phyloP scores from a whole-genome alignment of 768 basidiomycete species.

The Agaricus blazei region DNA sequence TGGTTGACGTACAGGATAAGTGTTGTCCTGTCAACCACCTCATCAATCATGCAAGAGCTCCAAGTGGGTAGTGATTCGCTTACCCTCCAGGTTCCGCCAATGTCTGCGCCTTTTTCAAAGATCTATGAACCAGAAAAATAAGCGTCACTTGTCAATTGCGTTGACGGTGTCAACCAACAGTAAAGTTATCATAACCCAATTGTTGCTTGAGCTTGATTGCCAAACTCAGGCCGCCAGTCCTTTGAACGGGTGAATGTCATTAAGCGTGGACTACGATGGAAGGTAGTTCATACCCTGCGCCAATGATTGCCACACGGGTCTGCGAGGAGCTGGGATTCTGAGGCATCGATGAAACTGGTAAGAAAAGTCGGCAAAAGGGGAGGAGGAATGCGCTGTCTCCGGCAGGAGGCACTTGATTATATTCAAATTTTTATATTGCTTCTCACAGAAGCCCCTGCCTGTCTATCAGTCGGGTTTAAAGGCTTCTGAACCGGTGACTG shows the following conservation, averaged over 20 bases:
- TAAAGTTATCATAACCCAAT: slow-evolving; percentile 34
- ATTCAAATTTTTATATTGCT: no score
- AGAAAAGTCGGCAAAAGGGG: no score
- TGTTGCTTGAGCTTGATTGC: slow-evolving; percentile 37
- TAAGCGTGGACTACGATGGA: background rate
- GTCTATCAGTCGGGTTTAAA: no score
- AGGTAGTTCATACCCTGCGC: slow-evolving; percentile 23
- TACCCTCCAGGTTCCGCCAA: slow-evolving; percentile 53
- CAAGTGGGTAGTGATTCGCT: slow-evolving; percentile 14
- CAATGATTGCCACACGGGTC: slow-evolving; percentile 25
- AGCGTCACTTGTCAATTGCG: background rate
- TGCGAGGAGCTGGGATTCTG: background rate
- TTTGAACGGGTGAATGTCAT: slow-evolving; percentile 10
- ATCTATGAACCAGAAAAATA: slow-evolving; percentile 26
- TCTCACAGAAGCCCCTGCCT: no score
- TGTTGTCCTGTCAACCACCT: slow-evolving; percentile 24
- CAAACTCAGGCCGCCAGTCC: slow-evolving; percentile 36
- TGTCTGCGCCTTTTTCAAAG: slow-evolving; percentile 36
- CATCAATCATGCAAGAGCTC: background rate
- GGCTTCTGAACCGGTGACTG: no score
- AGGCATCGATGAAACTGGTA: background rate
- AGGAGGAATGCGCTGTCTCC: no score
- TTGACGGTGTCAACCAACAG: slow-evolving; percentile 19
- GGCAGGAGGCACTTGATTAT: no score
- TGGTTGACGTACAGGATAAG: slow-evolving; percentile 23